A percentile compares a stretch with the other conserved stretches of the same genome.
phyloP scores from a whole-genome alignment of 2,329 filamentous ascomycete species.

The Fusarium nelsonii region DNA sequence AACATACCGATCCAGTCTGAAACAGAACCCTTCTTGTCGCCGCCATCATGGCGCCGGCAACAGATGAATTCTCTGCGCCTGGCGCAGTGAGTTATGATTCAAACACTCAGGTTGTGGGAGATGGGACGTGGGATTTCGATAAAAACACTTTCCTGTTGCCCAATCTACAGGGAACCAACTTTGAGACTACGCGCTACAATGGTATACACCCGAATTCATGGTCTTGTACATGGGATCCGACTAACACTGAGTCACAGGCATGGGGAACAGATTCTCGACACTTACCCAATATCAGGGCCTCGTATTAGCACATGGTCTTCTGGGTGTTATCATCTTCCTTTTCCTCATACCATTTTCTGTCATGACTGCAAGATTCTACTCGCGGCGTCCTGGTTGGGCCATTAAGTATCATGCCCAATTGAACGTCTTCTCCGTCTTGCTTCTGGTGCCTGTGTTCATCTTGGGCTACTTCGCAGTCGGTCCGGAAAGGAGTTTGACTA shows the following conservation, averaged over 20 bases:
- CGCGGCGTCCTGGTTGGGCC: constrained; percentile 69
- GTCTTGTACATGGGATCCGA: neutral
- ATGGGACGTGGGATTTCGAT: constrained; percentile 85
- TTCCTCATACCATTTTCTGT: constrained; percentile 80
- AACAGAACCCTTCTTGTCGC: constrained; percentile 49
- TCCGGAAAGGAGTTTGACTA: constrained; percentile 76
- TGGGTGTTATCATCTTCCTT: constrained; percentile 80
- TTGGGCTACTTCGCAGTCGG: constrained; percentile 85
- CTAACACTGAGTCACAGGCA: constrained; percentile 65
- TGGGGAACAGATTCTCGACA: constrained; percentile 82
- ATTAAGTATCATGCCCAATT: constrained; percentile 80
- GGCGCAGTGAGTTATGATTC: constrained; percentile 80
- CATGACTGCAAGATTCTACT: constrained; percentile 78
- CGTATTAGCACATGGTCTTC: constrained; percentile 77
- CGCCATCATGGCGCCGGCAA: constrained; percentile 71
- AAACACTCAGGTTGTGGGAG: constrained; percentile 80
- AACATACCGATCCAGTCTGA: constrained; percentile 36
- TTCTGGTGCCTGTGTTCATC: constrained; percentile 78
- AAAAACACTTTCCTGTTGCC: constrained; percentile 84
- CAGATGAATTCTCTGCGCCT: constrained; percentile 73
- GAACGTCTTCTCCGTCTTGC: constrained; percentile 74
- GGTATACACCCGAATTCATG: constrained; percentile 61
- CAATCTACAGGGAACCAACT: constrained; percentile 80
- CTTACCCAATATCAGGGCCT: constrained; percentile 77
- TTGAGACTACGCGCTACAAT: constrained; percentile 87